Base-by-base conservation (phyloP, 768 basidiomycete genomes). In the Phylloporus scabripes region DNA sequence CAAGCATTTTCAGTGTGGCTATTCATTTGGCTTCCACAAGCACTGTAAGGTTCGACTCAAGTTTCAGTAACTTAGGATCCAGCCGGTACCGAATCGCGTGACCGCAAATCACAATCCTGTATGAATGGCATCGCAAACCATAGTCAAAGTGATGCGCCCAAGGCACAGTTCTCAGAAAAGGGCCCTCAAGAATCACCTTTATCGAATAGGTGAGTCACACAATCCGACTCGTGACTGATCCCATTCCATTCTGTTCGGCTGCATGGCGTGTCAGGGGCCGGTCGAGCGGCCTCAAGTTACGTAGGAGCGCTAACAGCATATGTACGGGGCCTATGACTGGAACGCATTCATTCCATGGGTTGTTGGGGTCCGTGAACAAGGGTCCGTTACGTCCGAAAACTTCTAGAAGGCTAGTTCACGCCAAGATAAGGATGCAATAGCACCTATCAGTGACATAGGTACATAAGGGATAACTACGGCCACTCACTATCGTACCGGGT, bases 401-500 rank as follows among this genome's bases (percentile, higher is more conserved):
- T 21, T 39, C 46, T 37, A 20, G 39, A 32, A 20, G 52, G 41
- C 48, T 50, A 38, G 37, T 41, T 38, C 15, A 45, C 9, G 39
- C 29, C 12, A 28, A 10, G 18, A 29, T 26, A 26, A 21, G 12
- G 20, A 34, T 36, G 32, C 8, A n/a, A 52, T 28, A 43, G 23
- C 29, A 32, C 23, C 31, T 39, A 15, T 57, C 9, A 58, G 50
- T 29, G 9, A 33, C n/a, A 36, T 18, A 36, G 17, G 15, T 6
- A 33, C 31, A 31, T 21, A 17, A 14, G n/a, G 17, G 37, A 14
- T 34, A 29, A 12, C 15, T 14, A 42, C 21, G 33, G 17, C 0
- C 26, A 61, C 52, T 57, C 51, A 59, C 56, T 51, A 48, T 53
- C 33, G 7, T 45, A 32, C 31, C 17, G 14, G 42, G 14, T 45